Evolutionary conservation across 352 stramenopile genomes (phyloP).

Genomic region (Nothophytophthora sp.): DNA sequence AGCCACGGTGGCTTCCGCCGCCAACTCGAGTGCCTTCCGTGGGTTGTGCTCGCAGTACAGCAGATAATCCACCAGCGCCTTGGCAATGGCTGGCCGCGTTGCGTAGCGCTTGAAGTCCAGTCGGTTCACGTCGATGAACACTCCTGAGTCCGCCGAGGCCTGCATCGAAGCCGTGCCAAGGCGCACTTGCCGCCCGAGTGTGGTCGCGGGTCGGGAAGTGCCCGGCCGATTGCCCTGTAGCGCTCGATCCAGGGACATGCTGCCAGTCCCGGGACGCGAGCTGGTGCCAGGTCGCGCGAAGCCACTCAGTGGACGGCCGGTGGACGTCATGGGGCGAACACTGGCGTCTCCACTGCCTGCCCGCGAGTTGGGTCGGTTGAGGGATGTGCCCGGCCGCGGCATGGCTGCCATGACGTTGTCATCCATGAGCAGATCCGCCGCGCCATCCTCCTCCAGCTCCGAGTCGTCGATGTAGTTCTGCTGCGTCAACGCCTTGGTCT

Average conservation of each 20-base stretch:
- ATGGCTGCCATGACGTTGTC: conserved; percentile 91
- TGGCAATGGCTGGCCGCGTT: conserved; percentile 80
- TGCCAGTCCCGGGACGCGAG: conserved; percentile 63
- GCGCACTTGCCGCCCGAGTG: conserved; percentile 88
- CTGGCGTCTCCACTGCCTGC: conserved; percentile 53
- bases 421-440: conserved; percentile 91
- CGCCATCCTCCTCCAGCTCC: conserved; percentile 91
- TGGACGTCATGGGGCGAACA: conserved; percentile 85
- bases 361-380: conserved; percentile 82
- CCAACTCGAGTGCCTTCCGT: conserved; percentile 91
- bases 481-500: conserved; percentile 87
- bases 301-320: conserved; percentile 82
- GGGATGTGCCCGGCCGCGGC: conserved; percentile 87
- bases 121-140: conserved; percentile 92
- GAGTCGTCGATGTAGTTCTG: conserved; percentile 93
- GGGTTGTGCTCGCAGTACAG: conserved; percentile 94
- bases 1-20: conserved; percentile 86
- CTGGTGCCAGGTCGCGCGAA: conserved; percentile 86
- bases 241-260: conserved; percentile 76
- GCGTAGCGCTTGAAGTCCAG: conserved; percentile 93
- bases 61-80: conserved; percentile 90
- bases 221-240: conserved; percentile 75
- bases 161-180: conserved; percentile 93
- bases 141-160: conserved; percentile 44
- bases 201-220: conserved; percentile 87